Evolutionary conservation across 2,329 filamentous ascomycete species (phyloP), one percentile per base, ranked within the genome.

Genomic region (Coniella vitis): DNA sequence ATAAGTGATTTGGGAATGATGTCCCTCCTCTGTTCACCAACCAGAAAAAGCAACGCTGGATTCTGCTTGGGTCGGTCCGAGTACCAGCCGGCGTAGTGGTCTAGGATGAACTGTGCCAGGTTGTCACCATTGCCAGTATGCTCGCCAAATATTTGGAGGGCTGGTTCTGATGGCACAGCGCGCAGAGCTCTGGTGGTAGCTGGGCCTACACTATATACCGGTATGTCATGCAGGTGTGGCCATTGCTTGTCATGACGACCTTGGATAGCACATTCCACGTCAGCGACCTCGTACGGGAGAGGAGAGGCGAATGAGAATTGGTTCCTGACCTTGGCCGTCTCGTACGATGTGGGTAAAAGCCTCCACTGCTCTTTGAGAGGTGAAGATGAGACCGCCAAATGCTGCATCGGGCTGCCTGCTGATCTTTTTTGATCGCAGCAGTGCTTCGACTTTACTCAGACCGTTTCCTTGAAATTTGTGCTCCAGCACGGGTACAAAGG

Each of bases 11-110:
- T 87, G 1, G 93, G 90, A 55, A 98, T 95, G 56, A 95, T 81
- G 63, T 97, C 93, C 38, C 93, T 74, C 47, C 90, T 79, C 62
- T 90, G 87, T 63, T 96, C 91, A 17, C 93, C 93, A 0, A 95
- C 90, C 13, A 94, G 76, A 64, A 97, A 98, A 1, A 97, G 69
- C 4, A 97, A 65, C 0, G 85, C 77, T 0, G 80, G 76, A 1
- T 78, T 81, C 58, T 81, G 80, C 13, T 56, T 58, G 10, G 62
- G 42, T 43, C 65, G 61, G 34, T 63, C 63, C 32, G 61, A 54
- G 55, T 79, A 75, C 71, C 73, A 76, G 43, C 68, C 60, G 20
- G 59, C 78, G 61, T 95, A 95, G 62, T 95, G 86, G 2, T 81
- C 68, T 5, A 95, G 72, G 47, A 98, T 96, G 60, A 84, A 86